Percentiles rank a stretch among this genome's conserved stretches.
These are phyloP conservation scores for Cydonia oblonga DNA, from an alignment of 331 rosid genomes.

Conservation along the genomic window DNA sequence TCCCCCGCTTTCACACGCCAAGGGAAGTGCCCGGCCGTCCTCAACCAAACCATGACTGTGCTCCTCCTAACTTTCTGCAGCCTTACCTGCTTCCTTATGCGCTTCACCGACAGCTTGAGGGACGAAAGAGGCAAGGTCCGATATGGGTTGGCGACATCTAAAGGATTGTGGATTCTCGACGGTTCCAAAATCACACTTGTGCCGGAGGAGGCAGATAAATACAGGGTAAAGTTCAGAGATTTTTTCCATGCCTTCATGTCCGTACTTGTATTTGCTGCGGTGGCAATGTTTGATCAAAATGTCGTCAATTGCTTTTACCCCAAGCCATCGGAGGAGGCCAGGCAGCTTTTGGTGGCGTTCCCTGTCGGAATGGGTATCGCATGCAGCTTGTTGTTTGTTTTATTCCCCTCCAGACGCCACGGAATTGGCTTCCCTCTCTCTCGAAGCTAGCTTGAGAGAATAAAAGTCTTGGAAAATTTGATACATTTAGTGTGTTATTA, in stretches of 20 bases:
- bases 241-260: conserved; percentile 59
- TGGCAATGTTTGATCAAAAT: conserved; percentile 57
- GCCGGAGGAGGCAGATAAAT: conserved; percentile 22
- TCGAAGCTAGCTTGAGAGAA: conserved; percentile 20
- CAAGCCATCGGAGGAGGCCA: conserved; percentile 39
- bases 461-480: neutral
- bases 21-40: conserved; percentile 37
- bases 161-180: conserved; percentile 59
- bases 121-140: conserved; percentile 66
- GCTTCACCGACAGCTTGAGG: conserved; percentile 62
- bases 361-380: conserved; percentile 42
- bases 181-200: conserved; percentile 15
- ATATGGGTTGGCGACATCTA: conserved; percentile 51
- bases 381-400: conserved; percentile 32
- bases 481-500: too few relatives aligned
- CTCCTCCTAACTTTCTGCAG: conserved; percentile 28
- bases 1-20: conserved; percentile 51
- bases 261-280: conserved; percentile 41
- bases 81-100: conserved; percentile 39
- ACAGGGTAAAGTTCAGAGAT: conserved; percentile 37
- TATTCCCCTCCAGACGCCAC: conserved; percentile 52
- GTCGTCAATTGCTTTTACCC: conserved; percentile 55
- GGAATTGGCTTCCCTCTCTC: conserved; percentile 85
- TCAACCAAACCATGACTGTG: conserved; percentile 22
- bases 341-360: conserved; percentile 31